Percentiles rank a stretch among this genome's conserved stretches.
Conservation (phyloP, 768 basidiomycete species). For the Auricularia sp. region DNA sequence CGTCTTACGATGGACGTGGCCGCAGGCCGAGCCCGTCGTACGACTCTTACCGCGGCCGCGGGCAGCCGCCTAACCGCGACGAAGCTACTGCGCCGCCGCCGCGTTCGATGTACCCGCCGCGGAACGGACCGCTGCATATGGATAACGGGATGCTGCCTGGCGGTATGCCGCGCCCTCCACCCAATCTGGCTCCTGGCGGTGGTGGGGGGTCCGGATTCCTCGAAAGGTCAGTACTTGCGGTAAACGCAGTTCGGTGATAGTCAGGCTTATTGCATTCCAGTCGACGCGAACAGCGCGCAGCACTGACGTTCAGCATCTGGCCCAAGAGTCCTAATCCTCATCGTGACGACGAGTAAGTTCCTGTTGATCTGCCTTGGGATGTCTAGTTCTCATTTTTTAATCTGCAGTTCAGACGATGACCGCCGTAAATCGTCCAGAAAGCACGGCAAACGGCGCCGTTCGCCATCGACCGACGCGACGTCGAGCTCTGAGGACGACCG, state of each 20-base stretch:
- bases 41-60: constrained; percentile 38
- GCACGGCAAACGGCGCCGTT: constrained; percentile 25
- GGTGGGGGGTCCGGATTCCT: constrained; percentile 39
- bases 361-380: background rate
- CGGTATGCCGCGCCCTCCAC: background rate
- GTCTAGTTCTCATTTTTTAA: background rate
- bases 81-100: constrained; percentile 28
- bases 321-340: constrained; percentile 69
- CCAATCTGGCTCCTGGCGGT: background rate
- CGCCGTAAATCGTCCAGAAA: constrained; percentile 49
- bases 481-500: constrained; percentile 37
- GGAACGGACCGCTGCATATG: constrained; percentile 20
- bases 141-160: background rate
- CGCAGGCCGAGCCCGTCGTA: constrained; percentile 34
- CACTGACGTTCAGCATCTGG: constrained; percentile 55
- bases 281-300: constrained; percentile 59
- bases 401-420: constrained; percentile 28
- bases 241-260: constrained; percentile 3
- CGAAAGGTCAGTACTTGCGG: constrained; percentile 44
- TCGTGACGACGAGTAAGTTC: constrained; percentile 43
- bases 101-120: constrained; percentile 48
- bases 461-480: constrained; percentile 29
- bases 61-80: constrained; percentile 12
- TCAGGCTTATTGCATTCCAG: constrained; percentile 25
- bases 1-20: constrained; percentile 14